These are phyloP conservation scores for Leucogyrophana mollusca DNA, from an alignment of 768 basidiomycete genomes.

Conservation along the genomic window DNA sequence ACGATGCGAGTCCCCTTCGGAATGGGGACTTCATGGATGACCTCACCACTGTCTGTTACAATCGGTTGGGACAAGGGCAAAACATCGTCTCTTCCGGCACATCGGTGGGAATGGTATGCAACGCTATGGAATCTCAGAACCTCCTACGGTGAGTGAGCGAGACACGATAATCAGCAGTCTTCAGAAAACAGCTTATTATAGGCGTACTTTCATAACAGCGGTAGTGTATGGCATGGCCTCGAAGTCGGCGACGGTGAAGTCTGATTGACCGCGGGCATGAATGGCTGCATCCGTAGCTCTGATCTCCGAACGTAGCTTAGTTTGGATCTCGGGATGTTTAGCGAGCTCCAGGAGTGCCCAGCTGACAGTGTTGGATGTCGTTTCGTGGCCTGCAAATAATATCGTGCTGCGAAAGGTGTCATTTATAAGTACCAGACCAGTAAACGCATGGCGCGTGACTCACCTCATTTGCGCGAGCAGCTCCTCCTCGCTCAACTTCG, in stretches of 20 bases:
- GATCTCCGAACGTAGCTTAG: constrained; percentile 61
- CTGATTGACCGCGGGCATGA: constrained; percentile 34
- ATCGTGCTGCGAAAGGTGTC: constrained; percentile 34
- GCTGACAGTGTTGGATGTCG: constrained; percentile 53
- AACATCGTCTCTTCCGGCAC: constrained; percentile 50
- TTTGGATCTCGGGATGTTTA: constrained; percentile 55
- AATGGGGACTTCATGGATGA: constrained; percentile 42
- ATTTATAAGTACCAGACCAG: neutral
- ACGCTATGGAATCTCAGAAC: constrained; percentile 48
- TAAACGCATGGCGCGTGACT: neutral
- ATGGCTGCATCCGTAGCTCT: constrained; percentile 16
- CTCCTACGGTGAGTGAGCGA: constrained; percentile 32
- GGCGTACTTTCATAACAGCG: constrained; percentile 45
- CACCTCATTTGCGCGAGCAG: constrained; percentile 17
- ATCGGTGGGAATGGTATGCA: constrained; percentile 50
- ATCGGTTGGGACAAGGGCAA: constrained; percentile 60
- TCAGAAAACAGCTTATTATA: neutral
- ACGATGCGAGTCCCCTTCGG: constrained; percentile 52
- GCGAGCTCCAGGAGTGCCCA: constrained; percentile 69
- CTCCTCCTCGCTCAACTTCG: constrained; percentile 17
- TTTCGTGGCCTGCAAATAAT: constrained; percentile 56
- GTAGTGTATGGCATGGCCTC: constrained; percentile 49
- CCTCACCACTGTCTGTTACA: constrained; percentile 41
- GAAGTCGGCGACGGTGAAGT: constrained; percentile 42
- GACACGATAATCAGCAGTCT: neutral